Percentiles rank a stretch among this genome's conserved stretches.
phyloP scores from a whole-genome alignment of 2,329 filamentous ascomycete genomes.

The Monilinia aucupariae region DNA sequence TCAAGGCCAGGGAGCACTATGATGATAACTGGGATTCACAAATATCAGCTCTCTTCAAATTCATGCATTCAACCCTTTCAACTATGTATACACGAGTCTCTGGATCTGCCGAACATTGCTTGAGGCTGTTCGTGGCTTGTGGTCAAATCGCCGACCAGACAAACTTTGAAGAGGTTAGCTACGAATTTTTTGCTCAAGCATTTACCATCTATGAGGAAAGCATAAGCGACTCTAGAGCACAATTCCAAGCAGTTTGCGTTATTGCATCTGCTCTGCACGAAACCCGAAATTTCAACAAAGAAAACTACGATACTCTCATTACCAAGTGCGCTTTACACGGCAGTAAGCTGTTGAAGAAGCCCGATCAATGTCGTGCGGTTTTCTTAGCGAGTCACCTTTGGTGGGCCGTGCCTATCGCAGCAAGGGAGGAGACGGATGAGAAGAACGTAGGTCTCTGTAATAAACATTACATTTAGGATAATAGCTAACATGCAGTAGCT shows the following conservation, averaged over 20 bases:
- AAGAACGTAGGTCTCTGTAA: conserved; percentile 57
- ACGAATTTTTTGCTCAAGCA: conserved; percentile 97
- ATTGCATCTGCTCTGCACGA: conserved; percentile 86
- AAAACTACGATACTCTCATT: conserved; percentile 98
- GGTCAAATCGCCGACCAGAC: conserved; percentile 90
- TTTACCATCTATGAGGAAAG: conserved; percentile 98
- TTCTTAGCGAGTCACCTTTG: conserved; percentile 95
- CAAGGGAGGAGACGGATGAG: conserved; percentile 78
- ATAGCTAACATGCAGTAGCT: conserved; percentile 49
- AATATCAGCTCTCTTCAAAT: conserved; percentile 84
- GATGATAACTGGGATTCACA: conserved; percentile 69
- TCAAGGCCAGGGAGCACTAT: conserved; percentile 86
- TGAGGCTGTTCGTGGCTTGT: conserved; percentile 85
- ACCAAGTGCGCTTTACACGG: conserved; percentile 96
- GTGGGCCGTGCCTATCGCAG: conserved; percentile 86
- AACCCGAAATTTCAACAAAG: conserved; percentile 84
- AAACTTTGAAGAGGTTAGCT: conserved; percentile 90
- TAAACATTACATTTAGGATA: not conserved
- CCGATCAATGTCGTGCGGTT: conserved; percentile 93
- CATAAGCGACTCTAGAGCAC: conserved; percentile 89
- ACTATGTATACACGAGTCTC: conserved; percentile 80
- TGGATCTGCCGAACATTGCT: conserved; percentile 77
- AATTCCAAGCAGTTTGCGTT: conserved; percentile 96
- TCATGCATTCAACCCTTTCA: conserved; percentile 84
- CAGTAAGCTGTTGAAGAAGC: conserved; percentile 94